A percentile compares a stretch with the other conserved stretches of the same genome.
Conservation (phyloP, 805 yeast genomes). For the Candida sanyiensis region DNA sequence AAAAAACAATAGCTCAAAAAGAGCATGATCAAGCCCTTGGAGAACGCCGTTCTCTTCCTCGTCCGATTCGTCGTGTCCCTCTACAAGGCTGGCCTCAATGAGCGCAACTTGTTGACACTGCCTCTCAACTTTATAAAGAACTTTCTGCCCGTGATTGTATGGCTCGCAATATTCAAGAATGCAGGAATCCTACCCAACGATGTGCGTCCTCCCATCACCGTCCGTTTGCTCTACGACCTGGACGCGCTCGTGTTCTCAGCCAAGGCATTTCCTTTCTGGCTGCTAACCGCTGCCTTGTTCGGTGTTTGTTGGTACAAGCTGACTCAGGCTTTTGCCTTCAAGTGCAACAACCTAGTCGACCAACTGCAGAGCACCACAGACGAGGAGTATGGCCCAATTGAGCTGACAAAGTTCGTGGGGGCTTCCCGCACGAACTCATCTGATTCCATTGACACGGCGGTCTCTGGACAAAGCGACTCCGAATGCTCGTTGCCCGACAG, state of each 20-base stretch:
- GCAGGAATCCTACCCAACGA: constrained; percentile 52
- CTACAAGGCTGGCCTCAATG: constrained; percentile 25
- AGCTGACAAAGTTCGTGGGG: background rate
- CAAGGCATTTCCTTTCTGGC: constrained; percentile 18
- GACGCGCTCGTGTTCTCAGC: constrained; percentile 36
- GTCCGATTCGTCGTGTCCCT: constrained; percentile 7
- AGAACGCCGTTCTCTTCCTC: no score
- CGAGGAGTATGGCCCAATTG: constrained; percentile 7
- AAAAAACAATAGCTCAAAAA: no score
- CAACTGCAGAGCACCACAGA: constrained; percentile 10
- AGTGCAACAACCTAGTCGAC: constrained; percentile 27
- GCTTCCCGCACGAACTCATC: background rate
- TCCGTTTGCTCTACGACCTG: constrained; percentile 37
- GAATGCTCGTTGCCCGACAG: constrained; percentile 4
- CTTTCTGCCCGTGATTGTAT: constrained; percentile 47
- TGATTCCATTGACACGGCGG: background rate
- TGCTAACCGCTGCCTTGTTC: constrained; percentile 12
- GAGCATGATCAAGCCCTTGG: no score
- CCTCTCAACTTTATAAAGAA: constrained; percentile 41
- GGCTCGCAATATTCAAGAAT: constrained; percentile 54
- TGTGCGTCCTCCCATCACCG: constrained; percentile 49
- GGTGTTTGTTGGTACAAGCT: constrained; percentile 18
- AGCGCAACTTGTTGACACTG: constrained; percentile 34
- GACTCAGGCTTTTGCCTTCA: constrained; percentile 24
- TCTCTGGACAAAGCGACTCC: no score